phyloP scores from a whole-genome alignment of 176 grass and related monocot species.

The Carex pumila region DNA sequence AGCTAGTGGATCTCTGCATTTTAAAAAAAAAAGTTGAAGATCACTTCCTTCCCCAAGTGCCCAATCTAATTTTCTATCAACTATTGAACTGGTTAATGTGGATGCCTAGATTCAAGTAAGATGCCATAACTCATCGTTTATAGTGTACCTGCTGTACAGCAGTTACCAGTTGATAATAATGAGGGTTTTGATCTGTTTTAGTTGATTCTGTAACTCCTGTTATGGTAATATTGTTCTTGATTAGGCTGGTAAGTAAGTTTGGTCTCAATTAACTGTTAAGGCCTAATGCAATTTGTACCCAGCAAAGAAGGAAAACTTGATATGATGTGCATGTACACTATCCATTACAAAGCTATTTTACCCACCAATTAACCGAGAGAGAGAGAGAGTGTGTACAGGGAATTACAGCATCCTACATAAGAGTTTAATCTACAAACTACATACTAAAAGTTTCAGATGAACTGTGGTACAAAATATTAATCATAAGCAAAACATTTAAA shows the following conservation, averaged over 20 bases:
- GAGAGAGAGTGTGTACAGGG: neutral
- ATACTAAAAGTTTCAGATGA: neutral
- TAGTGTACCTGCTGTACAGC: neutral
- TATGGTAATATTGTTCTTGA: neutral
- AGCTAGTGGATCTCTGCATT: conserved; percentile 12
- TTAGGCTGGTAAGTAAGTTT: neutral
- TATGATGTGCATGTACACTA: neutral
- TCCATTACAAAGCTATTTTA: neutral
- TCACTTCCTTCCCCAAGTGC: neutral
- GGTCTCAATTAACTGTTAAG: neutral
- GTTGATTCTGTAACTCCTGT: neutral
- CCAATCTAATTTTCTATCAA: neutral
- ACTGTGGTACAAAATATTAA: neutral
- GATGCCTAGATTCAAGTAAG: neutral
- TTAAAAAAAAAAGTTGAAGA: neutral
- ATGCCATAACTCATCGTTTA: neutral
- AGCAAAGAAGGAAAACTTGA: neutral
- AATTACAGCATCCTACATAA: neutral
- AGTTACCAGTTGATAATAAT: neutral
- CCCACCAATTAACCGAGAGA: neutral
- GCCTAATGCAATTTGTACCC: neutral
- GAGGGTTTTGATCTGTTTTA: neutral
- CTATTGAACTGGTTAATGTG: neutral
- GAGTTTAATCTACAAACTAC: neutral
- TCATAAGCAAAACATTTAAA: neutral